Evolutionary conservation across 805 yeast genomes (phyloP).

Genomic region (Candida arabinofermentans): DNA sequence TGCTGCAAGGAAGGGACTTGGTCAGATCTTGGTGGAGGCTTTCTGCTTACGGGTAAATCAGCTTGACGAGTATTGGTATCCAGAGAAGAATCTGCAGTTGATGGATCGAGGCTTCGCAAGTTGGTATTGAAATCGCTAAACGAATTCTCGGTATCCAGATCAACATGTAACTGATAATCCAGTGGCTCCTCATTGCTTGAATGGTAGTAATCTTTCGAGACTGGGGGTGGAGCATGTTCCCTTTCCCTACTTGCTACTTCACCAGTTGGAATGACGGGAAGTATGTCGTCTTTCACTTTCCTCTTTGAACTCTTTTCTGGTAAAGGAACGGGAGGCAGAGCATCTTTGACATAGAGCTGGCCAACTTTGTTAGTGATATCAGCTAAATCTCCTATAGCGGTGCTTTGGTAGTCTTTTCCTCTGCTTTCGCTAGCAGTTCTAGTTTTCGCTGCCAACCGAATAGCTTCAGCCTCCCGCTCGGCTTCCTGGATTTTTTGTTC

Average conservation of each 20-base stretch:
- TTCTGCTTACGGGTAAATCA: neutral
- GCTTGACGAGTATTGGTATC: neutral
- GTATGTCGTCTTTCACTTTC: neutral
- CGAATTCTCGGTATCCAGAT: neutral
- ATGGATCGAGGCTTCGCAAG: neutral
- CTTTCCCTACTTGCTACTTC: neutral
- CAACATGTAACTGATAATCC: neutral
- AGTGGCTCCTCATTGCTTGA: neutral
- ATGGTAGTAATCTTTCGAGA: slow-evolving; percentile 1
- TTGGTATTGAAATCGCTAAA: neutral
- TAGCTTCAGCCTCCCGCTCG: slow-evolving; percentile 23
- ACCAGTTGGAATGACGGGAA: neutral
- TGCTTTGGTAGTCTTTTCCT: neutral
- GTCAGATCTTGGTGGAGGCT: neutral
- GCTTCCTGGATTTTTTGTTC: slow-evolving; percentile 27
- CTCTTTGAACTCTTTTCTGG: slow-evolving; percentile 2
- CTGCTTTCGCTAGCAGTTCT: slow-evolving; percentile 10
- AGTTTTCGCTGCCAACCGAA: slow-evolving; percentile 13
- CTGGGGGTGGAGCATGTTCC: slow-evolving; percentile 2
- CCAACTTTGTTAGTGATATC: slow-evolving; percentile 14
- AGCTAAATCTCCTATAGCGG: slow-evolving; percentile 2
- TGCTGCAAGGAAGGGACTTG: neutral
- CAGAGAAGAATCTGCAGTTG: neutral
- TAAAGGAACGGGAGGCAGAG: slow-evolving; percentile 9
- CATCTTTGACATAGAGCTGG: neutral